Evolutionary conservation across 176 grass and related monocot species (phyloP), one percentile per base, ranked within the genome.

Genomic region (Cocos nucifera): DNA sequence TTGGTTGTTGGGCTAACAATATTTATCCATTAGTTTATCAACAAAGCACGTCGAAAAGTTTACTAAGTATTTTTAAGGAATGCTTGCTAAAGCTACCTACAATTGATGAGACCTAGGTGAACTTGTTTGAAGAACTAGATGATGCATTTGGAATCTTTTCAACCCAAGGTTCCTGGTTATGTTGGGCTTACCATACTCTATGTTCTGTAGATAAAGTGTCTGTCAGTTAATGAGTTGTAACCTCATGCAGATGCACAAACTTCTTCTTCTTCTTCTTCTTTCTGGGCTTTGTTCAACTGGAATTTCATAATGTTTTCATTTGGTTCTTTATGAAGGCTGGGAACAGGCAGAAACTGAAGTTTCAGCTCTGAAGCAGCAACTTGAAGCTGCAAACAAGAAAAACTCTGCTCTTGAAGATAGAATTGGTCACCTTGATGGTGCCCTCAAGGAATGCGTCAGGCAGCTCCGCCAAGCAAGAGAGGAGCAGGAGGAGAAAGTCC

Each of bases 361-460:
- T 64, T 71, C 58, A 76, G 59, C 77, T 53, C 73, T 98, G 50
- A 98, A 93, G 70, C 63, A 66, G 32, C 76, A 86, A 55, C 79
- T 98, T 39, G 94, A 98, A 79, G 53, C 77, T 57, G 64, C 84
- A 61, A 70, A 84, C 51, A 71, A 80, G 60, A 83, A 83, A 70
- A 93, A 89, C 59, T 55, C 59, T 59, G 76, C 82, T 57, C 71
- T 98, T 44, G 85, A 89, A 54, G 81, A 82, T 73, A 82, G 83
- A 70, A 72, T 93, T 53, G 85, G 17, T 64, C 81, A 89, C 69
- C 80, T 93, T 20, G 94, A 98, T 53, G 75, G 66, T 16, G 94
- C 94, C 53, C 81, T 98, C 56, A 98, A 98, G 75, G 88, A 86
- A 89, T 98, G 94, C 26, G 88, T 98, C 65, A 83, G 88, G 69